These are phyloP conservation scores for Alternaria gaisen DNA, from an alignment of 2,329 filamentous ascomycete genomes.

Conservation along the genomic window DNA sequence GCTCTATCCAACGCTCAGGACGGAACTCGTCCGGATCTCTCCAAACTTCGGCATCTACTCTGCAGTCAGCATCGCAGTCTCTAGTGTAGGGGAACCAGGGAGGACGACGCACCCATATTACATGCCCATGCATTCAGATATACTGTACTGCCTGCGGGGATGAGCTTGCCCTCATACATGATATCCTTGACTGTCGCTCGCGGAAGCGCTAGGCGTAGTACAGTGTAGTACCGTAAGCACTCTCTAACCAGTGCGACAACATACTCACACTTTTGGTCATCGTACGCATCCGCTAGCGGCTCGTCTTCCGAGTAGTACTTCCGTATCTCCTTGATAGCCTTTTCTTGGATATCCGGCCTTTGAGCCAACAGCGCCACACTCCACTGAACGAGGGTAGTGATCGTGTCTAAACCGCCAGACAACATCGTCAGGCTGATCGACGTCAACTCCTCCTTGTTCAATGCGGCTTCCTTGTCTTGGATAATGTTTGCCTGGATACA, in stretches of 20 bases:
- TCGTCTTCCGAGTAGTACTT: conserved; percentile 62
- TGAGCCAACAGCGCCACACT: conserved; percentile 68
- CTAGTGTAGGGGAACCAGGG: neutral
- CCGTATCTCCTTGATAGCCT: conserved; percentile 65
- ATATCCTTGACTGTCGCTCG: conserved; percentile 69
- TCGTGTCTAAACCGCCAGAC: conserved; percentile 71
- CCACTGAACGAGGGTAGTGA: conserved; percentile 72
- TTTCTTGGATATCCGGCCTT: conserved; percentile 69
- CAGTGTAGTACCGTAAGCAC: conserved; percentile 69
- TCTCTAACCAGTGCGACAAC: conserved; percentile 70
- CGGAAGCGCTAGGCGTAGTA: conserved; percentile 69
- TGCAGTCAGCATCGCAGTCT: conserved; percentile 6
- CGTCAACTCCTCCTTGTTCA: conserved; percentile 69
- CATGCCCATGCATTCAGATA: conserved; percentile 75
- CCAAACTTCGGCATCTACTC: conserved; percentile 64
- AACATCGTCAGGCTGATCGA: conserved; percentile 75
- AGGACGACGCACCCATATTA: conserved; percentile 69
- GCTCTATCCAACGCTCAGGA: conserved; percentile 69
- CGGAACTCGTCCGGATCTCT: conserved; percentile 66
- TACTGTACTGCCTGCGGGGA: conserved; percentile 70
- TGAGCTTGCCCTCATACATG: conserved; percentile 64
- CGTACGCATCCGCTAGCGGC: conserved; percentile 67
- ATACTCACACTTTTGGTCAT: conserved; percentile 71
- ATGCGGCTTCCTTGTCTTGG: conserved; percentile 68
- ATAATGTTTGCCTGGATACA: conserved; percentile 75